Base-by-base conservation (phyloP, 805 yeast species). In the Suhomyces sp. region DNA sequence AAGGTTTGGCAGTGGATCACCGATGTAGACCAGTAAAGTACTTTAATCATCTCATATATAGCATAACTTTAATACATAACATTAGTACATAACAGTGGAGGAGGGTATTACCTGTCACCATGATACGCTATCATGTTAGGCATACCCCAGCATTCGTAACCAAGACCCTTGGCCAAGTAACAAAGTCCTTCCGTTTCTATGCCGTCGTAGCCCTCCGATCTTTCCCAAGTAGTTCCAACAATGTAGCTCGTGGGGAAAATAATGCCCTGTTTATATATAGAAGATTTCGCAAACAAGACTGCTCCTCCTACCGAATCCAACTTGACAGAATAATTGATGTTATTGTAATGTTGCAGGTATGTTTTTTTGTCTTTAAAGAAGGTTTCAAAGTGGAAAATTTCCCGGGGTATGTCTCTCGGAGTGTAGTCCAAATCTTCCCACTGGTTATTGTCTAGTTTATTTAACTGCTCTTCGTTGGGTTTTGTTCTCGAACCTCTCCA, bases 1-100 rank as follows among this genome's bases (percentile, higher is more conserved):
- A 83, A 84, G 62, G 89, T 89, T 33, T 88, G 96, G 89, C 90
- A 89, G 63, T 91, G 97, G 97, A 77, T 84, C 35, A 82, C 68
- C 43, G 67, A 61, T 41, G 47, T 61, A 31, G 43, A 46, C 12
- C 40, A 45, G n/a, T 46, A 22, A n/a, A n/a, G 47, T 25, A 6
- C 33, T 22, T 43, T 41, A n/a, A 10, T 27, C 31, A 27, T 27
- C 31, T 27, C 31, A 29, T 37, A 37, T 37, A 37, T 37, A 37
- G 41, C 41, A 37, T 37, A 19, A 37, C 22, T n/a, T n/a, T 37
- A 37, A 37, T 37, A 37, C 41, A 37, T 17, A n/a, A n/a, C 24
- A 37, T n/a, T 19, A 17, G 7, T 19, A 15, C 20, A 13, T 17
- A 37, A 8, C 19, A 27, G 9, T 10, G 10, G 4, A 22, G 1